Percentiles rank a stretch among this genome's conserved stretches.
Evolutionary conservation across 768 basidiomycete genomes (phyloP).

Genomic region (Leccinum ochraceum): DNA sequence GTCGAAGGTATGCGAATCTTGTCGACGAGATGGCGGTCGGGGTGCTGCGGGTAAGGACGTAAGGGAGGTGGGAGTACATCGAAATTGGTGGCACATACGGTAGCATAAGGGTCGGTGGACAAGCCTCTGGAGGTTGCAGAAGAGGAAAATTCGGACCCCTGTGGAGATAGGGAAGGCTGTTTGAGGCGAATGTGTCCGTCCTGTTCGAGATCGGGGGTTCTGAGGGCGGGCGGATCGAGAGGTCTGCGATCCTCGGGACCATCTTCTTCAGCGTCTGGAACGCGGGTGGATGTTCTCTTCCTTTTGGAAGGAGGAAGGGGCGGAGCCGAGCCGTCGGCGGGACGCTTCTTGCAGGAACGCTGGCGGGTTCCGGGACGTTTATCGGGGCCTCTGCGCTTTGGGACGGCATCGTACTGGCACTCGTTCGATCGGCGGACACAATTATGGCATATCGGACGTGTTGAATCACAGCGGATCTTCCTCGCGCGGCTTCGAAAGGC

Average conservation of each 20-base stretch:
- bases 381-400: slow-evolving; percentile 84
- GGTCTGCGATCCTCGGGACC: slow-evolving; percentile 28
- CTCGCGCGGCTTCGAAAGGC: slow-evolving; percentile 64
- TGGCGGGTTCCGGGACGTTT: slow-evolving; percentile 83
- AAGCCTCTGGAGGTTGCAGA: slow-evolving; percentile 28
- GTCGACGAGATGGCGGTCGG: slow-evolving; percentile 28
- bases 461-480: slow-evolving; percentile 87
- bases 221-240: slow-evolving; percentile 27
- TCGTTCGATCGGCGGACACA: slow-evolving; percentile 75
- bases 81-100: slow-evolving; percentile 23
- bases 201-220: slow-evolving; percentile 29
- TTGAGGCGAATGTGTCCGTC: slow-evolving; percentile 26
- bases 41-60: slow-evolving; percentile 24
- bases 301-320: slow-evolving; percentile 54
- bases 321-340: slow-evolving; percentile 53
- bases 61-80: neutral
- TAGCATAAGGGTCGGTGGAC: slow-evolving; percentile 26
- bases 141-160: slow-evolving; percentile 33
- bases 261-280: slow-evolving; percentile 35
- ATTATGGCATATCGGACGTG: slow-evolving; percentile 78
- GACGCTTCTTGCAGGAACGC: slow-evolving; percentile 82
- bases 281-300: slow-evolving; percentile 41
- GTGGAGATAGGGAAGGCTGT: slow-evolving; percentile 35
- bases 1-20: slow-evolving; percentile 31
- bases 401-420: slow-evolving; percentile 78